Evolutionary conservation across 2,329 filamentous ascomycete species (phyloP), one percentile per base, ranked within the genome.

Genomic region (Diaporthe amygdali): DNA sequence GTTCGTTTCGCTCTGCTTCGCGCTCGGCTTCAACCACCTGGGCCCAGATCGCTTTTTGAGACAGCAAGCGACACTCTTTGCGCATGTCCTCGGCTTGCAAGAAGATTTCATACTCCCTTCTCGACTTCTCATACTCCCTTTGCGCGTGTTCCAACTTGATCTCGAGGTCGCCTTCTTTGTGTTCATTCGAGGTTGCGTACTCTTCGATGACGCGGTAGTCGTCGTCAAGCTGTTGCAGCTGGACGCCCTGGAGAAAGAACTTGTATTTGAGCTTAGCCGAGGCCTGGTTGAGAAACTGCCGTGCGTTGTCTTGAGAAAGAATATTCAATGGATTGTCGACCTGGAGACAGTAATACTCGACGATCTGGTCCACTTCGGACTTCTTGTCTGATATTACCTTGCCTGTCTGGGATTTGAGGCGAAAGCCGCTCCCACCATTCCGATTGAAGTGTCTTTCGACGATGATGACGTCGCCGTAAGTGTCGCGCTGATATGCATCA

Each of bases 321-420:
- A 98, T 93, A 72, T 97, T 98, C 84, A 99, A 92, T 0, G 96
- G 96, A 76, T 99, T 99, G 78, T 98, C 96, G 70, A 99, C 94
- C 80, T 98, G 96, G 51, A 99, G 85, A 51, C 93, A 94, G 79
- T 95, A 98, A 79, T 94, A 97, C 80, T 99, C 96, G 51, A 94
- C 92, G 59, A 99, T 96, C 75, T 97, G 94, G 75, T 98, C 95
- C 10, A 99, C 88, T 75, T 98, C 96, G 10, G 89, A 86, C 79
- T 94, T 96, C 81, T 95, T 97, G 10, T 88, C 94, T 0, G 95
- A 97, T 59, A 98, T 88, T 30, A 92, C 85, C 68, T 89, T 90
- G 27, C 90, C 92, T 12, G 88, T 86, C 1, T 88, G 88, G 54
- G 90, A 92, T 81, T 97, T 97, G 74, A 98, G 85, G 81, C 95